These are phyloP conservation scores for Climacium dendroides DNA, from an alignment of 225 moss, liverwort and hornwort genomes.

Conservation along the genomic window DNA sequence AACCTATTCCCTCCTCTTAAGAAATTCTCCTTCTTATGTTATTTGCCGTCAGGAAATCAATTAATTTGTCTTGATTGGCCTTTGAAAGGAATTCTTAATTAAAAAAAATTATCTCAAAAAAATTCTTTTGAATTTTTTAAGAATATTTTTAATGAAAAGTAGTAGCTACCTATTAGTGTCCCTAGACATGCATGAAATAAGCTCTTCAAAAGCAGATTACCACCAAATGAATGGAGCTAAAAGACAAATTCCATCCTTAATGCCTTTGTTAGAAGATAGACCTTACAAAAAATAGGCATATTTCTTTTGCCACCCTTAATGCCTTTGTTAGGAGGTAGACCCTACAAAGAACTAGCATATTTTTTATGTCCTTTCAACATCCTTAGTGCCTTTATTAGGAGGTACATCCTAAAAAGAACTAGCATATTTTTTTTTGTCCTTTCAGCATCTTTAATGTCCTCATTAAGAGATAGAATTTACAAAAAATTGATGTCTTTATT, in stretches of 20 bases:
- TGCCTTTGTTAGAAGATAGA: neutral
- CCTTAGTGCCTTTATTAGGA: neutral
- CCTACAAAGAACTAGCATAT: neutral
- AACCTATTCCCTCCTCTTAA: neutral
- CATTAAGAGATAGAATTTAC: neutral
- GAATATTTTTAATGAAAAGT: neutral
- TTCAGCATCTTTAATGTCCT: neutral
- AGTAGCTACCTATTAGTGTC: neutral
- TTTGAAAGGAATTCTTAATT: neutral
- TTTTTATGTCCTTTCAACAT: neutral
- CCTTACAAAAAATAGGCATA: rapidly evolving
- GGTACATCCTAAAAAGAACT: neutral
- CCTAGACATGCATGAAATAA: neutral
- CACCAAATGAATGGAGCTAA: no score
- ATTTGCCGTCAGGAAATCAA: neutral
- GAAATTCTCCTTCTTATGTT: neutral
- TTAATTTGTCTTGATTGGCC: neutral
- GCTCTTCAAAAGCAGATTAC: neutral
- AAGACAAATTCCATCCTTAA: neutral
- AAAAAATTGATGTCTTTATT: no score
- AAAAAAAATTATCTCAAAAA: neutral
- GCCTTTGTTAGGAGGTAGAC: neutral
- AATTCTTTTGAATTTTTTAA: neutral
- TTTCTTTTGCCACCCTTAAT: neutral
- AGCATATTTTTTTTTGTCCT: neutral